A percentile compares a stretch with the other conserved stretches of the same genome.
phyloP scores from a whole-genome alignment of 352 stramenopile species.

The Pythium coloratum region DNA sequence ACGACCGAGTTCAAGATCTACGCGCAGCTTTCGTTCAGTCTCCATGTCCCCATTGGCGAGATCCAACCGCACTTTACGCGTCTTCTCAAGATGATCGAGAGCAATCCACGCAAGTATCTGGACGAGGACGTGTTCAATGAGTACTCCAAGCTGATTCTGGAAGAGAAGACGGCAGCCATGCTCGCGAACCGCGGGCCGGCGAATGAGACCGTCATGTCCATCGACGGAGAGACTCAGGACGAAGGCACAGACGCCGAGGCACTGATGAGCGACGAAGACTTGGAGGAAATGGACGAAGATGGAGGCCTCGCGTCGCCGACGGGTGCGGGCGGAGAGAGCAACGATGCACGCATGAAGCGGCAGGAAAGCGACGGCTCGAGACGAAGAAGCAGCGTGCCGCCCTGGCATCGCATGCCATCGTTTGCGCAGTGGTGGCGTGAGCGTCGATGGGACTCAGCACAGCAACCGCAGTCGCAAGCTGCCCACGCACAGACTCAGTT shows the following conservation, averaged over 20 bases:
- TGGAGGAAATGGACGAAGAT: slow-evolving; percentile 17
- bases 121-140: slow-evolving; percentile 82
- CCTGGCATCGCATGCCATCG: slow-evolving; percentile 68
- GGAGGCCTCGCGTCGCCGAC: not conserved
- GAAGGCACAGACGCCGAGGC: slow-evolving; percentile 65
- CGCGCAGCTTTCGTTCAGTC: slow-evolving; percentile 85
- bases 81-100: slow-evolving; percentile 83
- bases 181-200: slow-evolving; percentile 10
- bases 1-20: slow-evolving; percentile 90
- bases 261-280: slow-evolving; percentile 71
- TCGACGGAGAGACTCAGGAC: slow-evolving; percentile 50
- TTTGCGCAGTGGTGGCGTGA: slow-evolving; percentile 81
- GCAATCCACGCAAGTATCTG: slow-evolving; percentile 87
- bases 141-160: slow-evolving; percentile 70
- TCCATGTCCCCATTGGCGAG: slow-evolving; percentile 81
- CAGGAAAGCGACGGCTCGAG: slow-evolving; percentile 22
- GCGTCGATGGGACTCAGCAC: slow-evolving; percentile 23
- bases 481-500: not conserved
- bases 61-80: slow-evolving; percentile 88
- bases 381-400: slow-evolving; percentile 17
- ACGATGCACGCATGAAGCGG: slow-evolving; percentile 29
- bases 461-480: not conserved
- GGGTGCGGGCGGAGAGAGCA: slow-evolving; percentile 28
- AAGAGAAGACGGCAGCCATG: slow-evolving; percentile 50
- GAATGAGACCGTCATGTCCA: slow-evolving; percentile 21